A percentile compares a stretch with the other conserved stretches of the same genome.
Conservation (phyloP, 345 rosid genomes). For the Eucalyptus pumila region DNA sequence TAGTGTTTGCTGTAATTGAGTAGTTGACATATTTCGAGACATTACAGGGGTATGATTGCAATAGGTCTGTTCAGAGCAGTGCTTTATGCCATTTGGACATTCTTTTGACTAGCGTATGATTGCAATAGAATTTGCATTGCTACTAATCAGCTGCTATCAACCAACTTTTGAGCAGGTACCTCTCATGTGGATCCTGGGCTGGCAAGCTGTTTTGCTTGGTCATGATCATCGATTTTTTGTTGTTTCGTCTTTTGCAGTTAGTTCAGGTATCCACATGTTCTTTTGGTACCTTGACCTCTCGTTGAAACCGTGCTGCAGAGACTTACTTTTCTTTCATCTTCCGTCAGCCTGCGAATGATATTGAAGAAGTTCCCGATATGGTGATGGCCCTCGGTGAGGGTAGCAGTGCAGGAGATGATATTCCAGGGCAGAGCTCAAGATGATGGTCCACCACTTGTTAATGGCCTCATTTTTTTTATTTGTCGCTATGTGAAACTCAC, state of each 20-base stretch:
- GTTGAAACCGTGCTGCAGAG: neutral
- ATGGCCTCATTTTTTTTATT: neutral
- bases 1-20: neutral
- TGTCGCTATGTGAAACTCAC: neutral
- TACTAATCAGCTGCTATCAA: neutral
- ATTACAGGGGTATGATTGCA: neutral
- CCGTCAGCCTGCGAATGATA: conserved; percentile 59
- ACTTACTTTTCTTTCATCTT: neutral
- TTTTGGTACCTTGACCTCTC: neutral
- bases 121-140: neutral
- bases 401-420: neutral
- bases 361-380: conserved; percentile 65
- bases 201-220: conserved; percentile 91
- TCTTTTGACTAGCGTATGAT: neutral
- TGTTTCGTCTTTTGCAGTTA: conserved; percentile 52
- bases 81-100: neutral
- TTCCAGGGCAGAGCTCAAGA: neutral
- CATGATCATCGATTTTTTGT: conserved; percentile 74
- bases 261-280: conserved; percentile 34
- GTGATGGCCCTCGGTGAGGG: neutral
- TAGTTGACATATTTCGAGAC: neutral
- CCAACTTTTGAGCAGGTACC: conserved; percentile 33
- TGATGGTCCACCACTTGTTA: neutral
- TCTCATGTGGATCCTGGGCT: conserved; percentile 91
- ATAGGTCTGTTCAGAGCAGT: neutral